phyloP scores from a whole-genome alignment of 495 filamentous ascomycete genomes.

The Durotheca rogersii region DNA sequence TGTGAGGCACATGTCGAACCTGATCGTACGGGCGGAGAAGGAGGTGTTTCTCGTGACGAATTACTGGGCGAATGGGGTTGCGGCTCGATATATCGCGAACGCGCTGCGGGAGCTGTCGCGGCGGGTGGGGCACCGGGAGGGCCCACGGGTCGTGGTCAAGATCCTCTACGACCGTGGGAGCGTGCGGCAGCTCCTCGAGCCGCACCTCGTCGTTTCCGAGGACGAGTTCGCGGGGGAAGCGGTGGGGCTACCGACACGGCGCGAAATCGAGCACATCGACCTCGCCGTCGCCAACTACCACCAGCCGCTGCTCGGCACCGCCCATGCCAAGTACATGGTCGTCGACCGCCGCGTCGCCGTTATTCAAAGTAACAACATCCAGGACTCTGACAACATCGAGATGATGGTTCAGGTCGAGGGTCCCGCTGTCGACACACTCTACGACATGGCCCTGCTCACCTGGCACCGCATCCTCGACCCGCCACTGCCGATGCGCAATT shows the following conservation, averaged over 20 bases:
- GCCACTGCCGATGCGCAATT: constrained; percentile 56
- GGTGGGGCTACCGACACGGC: constrained; percentile 58
- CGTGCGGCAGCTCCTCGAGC: constrained; percentile 61
- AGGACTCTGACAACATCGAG: constrained; percentile 76
- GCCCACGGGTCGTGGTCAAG: constrained; percentile 64
- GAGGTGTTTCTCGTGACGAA: constrained; percentile 74
- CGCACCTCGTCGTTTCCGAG: constrained; percentile 59
- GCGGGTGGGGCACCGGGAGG: constrained; percentile 59
- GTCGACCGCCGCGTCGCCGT: constrained; percentile 69
- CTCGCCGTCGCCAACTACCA: constrained; percentile 75
- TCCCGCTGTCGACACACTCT: constrained; percentile 71
- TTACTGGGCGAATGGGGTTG: constrained; percentile 70
- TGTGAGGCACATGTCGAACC: constrained; percentile 70
- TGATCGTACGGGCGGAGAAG: constrained; percentile 68
- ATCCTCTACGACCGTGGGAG: constrained; percentile 74
- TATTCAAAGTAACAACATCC: constrained; percentile 74
- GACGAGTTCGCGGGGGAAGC: constrained; percentile 57
- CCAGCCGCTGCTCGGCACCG: constrained; percentile 68
- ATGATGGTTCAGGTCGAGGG: constrained; percentile 81
- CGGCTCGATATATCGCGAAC: constrained; percentile 65
- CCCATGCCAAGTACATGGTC: constrained; percentile 76
- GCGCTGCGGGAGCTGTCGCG: constrained; percentile 66
- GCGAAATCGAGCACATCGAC: constrained; percentile 70
- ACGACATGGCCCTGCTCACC: constrained; percentile 69
- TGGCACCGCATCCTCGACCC: constrained; percentile 67